phyloP scores from a whole-genome alignment of 176 grass and related monocot genomes.

The Musa beccarii region DNA sequence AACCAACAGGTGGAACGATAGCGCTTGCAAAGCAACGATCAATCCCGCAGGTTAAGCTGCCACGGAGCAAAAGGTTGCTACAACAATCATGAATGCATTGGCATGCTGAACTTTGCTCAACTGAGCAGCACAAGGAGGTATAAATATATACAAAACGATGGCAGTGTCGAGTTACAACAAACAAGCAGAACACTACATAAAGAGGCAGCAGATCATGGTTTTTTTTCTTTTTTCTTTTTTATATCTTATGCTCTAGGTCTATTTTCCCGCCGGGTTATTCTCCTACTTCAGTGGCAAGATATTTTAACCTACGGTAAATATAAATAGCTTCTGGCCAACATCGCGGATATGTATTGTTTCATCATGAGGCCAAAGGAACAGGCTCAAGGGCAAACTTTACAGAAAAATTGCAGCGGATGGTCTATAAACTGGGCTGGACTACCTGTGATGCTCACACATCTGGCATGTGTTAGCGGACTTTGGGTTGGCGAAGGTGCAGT shows the following conservation, averaged over 20 bases:
- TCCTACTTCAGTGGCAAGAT: not conserved
- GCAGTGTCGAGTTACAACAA: too few relatives aligned
- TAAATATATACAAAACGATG: too few relatives aligned
- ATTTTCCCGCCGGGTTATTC: not conserved
- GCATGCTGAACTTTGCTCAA: too few relatives aligned
- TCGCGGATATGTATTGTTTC: not conserved
- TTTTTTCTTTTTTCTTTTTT: too few relatives aligned
- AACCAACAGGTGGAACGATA: too few relatives aligned
- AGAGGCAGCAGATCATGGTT: not conserved
- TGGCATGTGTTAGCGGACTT: slow-evolving; percentile 45
- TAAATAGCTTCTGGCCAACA: not conserved
- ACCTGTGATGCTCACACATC: slow-evolving; percentile 52
- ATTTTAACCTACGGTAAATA: not conserved
- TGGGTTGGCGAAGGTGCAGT: slow-evolving; percentile 73
- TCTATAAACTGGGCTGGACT: not conserved
- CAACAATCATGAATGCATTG: too few relatives aligned
- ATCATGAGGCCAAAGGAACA: not conserved
- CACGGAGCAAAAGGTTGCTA: too few relatives aligned
- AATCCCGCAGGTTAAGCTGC: too few relatives aligned
- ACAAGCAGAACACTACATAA: not conserved
- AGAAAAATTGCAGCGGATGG: not conserved
- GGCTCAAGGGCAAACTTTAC: not conserved
- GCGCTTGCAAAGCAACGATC: too few relatives aligned
- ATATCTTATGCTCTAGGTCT: not conserved
- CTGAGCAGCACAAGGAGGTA: too few relatives aligned